phyloP scores from a whole-genome alignment of 2,329 filamentous ascomycete species.

The Aspergillus sp. region DNA sequence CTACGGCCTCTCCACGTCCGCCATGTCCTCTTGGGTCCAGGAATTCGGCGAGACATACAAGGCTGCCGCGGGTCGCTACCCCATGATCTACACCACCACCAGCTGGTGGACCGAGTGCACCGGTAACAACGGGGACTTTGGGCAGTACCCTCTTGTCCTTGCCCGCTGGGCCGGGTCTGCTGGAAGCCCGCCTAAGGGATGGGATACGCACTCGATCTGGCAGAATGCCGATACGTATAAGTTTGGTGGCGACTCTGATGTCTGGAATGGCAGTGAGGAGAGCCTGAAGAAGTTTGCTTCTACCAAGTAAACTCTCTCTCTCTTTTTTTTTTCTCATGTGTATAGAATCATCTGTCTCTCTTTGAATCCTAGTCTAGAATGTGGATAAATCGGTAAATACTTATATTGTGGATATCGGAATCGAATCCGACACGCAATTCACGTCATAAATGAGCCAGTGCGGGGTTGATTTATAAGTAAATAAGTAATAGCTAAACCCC shows the following conservation, averaged over 20 bases:
- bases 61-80: conserved; percentile 46
- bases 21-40: conserved; percentile 54
- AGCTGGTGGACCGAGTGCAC: conserved; percentile 57
- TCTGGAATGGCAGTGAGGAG: conserved; percentile 17
- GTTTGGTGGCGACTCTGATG: conserved; percentile 21
- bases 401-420: not conserved
- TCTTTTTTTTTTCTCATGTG: too few species aligned
- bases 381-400: too few species aligned
- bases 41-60: conserved; percentile 55
- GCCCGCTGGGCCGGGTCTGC: conserved; percentile 43
- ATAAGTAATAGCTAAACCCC: not conserved
- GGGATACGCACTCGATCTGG: conserved; percentile 18
- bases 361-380: not conserved
- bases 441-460: not conserved
- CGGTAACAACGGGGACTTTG: conserved; percentile 49
- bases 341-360: too few species aligned
- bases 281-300: conserved; percentile 15
- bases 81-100: conserved; percentile 53
- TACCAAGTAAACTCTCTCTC: too few species aligned
- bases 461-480: not conserved
- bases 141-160: conserved; percentile 49
- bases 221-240: conserved; percentile 19
- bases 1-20: conserved; percentile 44
- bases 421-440: not conserved
- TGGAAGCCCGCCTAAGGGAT: conserved; percentile 51